Base-by-base conservation (phyloP, 306 rosid species). In the Quercus robur region DNA sequence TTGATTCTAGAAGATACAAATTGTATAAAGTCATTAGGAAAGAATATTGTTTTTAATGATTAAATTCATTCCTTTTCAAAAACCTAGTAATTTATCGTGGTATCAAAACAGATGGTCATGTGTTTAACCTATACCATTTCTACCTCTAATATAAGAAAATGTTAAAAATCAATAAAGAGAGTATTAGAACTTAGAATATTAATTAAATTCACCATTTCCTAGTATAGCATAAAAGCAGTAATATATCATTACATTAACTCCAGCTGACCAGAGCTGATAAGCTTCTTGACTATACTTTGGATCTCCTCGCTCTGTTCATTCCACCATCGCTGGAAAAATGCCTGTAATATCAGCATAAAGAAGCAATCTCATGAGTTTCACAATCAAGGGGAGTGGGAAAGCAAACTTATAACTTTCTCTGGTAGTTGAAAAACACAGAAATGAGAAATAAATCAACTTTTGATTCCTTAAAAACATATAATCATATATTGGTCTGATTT, bases 251-350 rank as follows among this genome's bases (percentile, higher is more conserved):
- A 94, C 98, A 92, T 85, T 79, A 92, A 87, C 79, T 94, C 98
- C 76, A 94, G 64, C 84, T 94, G 97, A 79, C 97, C 92, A 57
- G 92, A 78, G 74, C 75, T 89, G 89, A 94, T 90, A 12, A 94
- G 86, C 57, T 81, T 31, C 78, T 84, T 90, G 70, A 89, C 98
- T 38, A 33, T 84, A 54, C 73, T 38, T 73, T 89, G 85, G 31
- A 88, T 71, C 19, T 3, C 74, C 70, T 86, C 87, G 28, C 91
- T 87, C 49, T 94, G 98, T 4, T 89, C 87, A 44, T 87, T 85
- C 97, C 98, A 94, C 98, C 98, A 91, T 26, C 97, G 89, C 77
- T 90, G 95, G 82, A 94, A 91, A 86, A 91, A 91, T 6, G 93
- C 92, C 98, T 91, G 77, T 58, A 78, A 28, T 21, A 78, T 66